These are phyloP conservation scores for Gynostemma pentaphyllum DNA, from an alignment of 306 rosid species.

Conservation along the genomic window DNA sequence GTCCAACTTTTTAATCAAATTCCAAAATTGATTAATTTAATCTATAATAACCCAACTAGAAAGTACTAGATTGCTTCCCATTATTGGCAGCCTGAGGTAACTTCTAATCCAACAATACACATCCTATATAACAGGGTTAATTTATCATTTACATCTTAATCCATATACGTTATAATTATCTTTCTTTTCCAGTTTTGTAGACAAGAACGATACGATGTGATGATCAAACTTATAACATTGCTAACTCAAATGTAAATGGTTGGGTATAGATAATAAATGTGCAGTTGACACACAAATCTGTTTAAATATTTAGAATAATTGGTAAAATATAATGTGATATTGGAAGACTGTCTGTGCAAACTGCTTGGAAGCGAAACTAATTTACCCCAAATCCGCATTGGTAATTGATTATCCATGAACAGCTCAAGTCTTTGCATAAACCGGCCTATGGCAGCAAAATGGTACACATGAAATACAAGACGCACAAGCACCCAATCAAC, in stretches of 20 bases:
- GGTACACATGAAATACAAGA: conserved; percentile 6
- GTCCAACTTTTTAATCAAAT: too few relatives aligned
- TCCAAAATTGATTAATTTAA: too few relatives aligned
- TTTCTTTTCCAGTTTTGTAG: not conserved
- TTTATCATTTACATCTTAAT: too few relatives aligned
- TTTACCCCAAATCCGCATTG: conserved; percentile 1
- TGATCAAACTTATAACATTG: not conserved
- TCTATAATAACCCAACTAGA: too few relatives aligned
- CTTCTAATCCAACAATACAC: too few relatives aligned
- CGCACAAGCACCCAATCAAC: conserved; percentile 4
- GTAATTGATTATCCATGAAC: conserved; percentile 2
- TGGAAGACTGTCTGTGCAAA: not conserved
- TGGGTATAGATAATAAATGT: not conserved
- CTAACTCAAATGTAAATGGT: not conserved
- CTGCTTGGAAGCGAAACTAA: not conserved
- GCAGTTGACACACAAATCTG: not conserved
- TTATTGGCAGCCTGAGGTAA: too few relatives aligned
- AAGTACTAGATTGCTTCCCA: too few relatives aligned
- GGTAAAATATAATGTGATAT: not conserved
- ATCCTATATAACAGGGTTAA: too few relatives aligned
- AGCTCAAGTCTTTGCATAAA: not conserved
- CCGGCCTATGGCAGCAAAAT: not conserved
- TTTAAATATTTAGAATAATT: not conserved
- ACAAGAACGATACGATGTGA: not conserved
- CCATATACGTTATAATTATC: not conserved